phyloP scores from a whole-genome alignment of 2,329 filamentous ascomycete genomes.

The Fusarium ambrosium region DNA sequence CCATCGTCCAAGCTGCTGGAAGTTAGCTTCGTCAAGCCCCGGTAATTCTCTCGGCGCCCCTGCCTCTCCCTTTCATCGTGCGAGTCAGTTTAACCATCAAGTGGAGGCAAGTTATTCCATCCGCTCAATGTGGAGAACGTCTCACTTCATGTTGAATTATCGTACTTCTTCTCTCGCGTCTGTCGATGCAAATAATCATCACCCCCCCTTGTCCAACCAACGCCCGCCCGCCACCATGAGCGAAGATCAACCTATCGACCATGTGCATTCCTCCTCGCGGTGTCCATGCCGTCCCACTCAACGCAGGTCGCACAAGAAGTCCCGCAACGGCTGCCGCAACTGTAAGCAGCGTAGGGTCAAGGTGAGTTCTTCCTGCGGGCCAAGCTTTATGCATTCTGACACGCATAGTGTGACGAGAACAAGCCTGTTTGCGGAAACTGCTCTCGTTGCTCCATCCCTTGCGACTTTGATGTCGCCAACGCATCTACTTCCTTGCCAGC shows the following conservation, averaged over 20 bases:
- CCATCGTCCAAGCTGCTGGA: neutral
- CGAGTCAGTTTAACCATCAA: neutral
- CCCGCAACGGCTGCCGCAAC: slow-evolving; percentile 13
- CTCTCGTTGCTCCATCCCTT: neutral
- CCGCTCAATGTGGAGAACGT: neutral
- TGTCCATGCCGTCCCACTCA: slow-evolving; percentile 7
- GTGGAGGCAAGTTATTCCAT: slow-evolving; percentile 3
- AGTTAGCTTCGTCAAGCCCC: neutral
- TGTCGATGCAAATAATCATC: neutral
- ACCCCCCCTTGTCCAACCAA: neutral
- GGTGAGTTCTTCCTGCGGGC: neutral
- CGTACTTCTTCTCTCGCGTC: neutral
- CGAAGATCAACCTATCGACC: neutral
- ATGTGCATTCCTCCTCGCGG: slow-evolving; percentile 5
- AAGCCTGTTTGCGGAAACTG: neutral
- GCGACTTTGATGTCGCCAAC: neutral
- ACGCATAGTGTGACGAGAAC: neutral
- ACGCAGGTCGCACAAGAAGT: slow-evolving; percentile 15
- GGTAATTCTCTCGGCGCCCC: neutral
- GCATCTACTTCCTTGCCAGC: neutral
- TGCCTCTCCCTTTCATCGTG: neutral
- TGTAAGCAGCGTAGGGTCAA: slow-evolving; percentile 15
- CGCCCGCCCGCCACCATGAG: neutral
- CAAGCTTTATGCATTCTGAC: neutral
- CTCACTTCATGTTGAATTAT: neutral